Conservation (phyloP, 805 yeast species). For the Saccharomycopsis schoenii region DNA sequence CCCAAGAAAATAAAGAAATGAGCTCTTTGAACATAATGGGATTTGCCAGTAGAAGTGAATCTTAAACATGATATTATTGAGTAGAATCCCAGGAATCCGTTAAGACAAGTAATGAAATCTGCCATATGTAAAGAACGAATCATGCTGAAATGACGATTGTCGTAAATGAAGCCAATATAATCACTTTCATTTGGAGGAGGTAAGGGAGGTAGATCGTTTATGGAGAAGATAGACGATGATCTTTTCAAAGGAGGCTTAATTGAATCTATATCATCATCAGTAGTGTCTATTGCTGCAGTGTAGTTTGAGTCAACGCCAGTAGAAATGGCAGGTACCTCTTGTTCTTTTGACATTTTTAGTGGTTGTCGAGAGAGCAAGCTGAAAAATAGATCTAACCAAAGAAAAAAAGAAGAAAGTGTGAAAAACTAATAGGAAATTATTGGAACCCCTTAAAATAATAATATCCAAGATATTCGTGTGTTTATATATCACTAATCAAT, state of each 20-base stretch:
- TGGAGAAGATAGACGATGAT: constrained; percentile 16
- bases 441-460: neutral
- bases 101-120: constrained; percentile 87
- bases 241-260: constrained; percentile 16
- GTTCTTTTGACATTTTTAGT: neutral
- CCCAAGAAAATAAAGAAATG: constrained; percentile 86
- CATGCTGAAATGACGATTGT: constrained; percentile 78
- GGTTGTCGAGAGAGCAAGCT: neutral
- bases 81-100: constrained; percentile 90
- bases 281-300: neutral
- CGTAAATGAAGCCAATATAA: constrained; percentile 70
- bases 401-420: neutral
- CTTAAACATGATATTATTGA: constrained; percentile 80
- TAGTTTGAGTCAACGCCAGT: neutral
- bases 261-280: constrained; percentile 2
- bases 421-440: neutral
- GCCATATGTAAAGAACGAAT: constrained; percentile 87
- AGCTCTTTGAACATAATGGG: constrained; percentile 75
- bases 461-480: too few relatives aligned
- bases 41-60: constrained; percentile 59
- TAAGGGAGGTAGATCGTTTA: constrained; percentile 31
- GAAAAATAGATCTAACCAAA: neutral
- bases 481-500: too few relatives aligned
- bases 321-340: neutral
- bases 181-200: constrained; percentile 75